A percentile compares a stretch with the other conserved stretches of the same genome.
These are phyloP conservation scores for Penicillium capsulatum DNA, from an alignment of 2,329 filamentous ascomycete genomes.

Conservation along the genomic window DNA sequence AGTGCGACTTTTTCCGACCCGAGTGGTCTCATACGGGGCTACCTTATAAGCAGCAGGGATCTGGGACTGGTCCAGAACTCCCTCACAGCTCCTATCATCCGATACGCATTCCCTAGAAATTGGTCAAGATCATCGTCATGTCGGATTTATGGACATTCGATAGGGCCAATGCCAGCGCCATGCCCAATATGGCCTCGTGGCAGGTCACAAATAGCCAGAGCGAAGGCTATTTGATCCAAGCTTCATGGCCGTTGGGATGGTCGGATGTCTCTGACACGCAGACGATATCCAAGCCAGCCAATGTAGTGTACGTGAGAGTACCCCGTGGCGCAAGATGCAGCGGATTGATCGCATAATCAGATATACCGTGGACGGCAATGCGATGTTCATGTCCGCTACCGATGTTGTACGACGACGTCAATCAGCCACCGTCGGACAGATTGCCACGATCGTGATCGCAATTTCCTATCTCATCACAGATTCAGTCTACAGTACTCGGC, in stretches of 20 bases:
- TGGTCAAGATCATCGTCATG: background rate
- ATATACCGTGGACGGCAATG: slow-evolving; percentile 24
- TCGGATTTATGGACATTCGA: too few species aligned
- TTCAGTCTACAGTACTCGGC: slow-evolving; percentile 5
- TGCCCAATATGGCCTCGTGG: too few species aligned
- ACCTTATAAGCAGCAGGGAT: too few species aligned
- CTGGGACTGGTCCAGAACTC: too few species aligned
- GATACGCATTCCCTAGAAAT: too few species aligned
- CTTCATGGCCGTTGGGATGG: slow-evolving; percentile 23
- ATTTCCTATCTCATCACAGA: slow-evolving; percentile 19
- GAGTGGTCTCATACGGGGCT: background rate
- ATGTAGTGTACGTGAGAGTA: slow-evolving; percentile 6
- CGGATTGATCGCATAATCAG: slow-evolving; percentile 6
- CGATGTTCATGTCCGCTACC: slow-evolving; percentile 22
- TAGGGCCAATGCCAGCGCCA: too few species aligned
- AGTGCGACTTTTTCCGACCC: background rate
- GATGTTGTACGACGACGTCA: slow-evolving; percentile 20
- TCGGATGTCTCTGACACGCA: background rate
- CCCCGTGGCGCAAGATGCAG: background rate
- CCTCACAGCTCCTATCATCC: too few species aligned
- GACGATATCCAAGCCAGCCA: background rate
- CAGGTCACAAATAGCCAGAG: slow-evolving; percentile 2
- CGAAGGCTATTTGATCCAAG: slow-evolving; percentile 17
- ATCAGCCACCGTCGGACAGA: slow-evolving; percentile 10
- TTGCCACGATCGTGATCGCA: slow-evolving; percentile 19